Evolutionary conservation across 441 rosid species (phyloP), one percentile per base, ranked within the genome.

Genomic region (Jatropha podagrica): DNA sequence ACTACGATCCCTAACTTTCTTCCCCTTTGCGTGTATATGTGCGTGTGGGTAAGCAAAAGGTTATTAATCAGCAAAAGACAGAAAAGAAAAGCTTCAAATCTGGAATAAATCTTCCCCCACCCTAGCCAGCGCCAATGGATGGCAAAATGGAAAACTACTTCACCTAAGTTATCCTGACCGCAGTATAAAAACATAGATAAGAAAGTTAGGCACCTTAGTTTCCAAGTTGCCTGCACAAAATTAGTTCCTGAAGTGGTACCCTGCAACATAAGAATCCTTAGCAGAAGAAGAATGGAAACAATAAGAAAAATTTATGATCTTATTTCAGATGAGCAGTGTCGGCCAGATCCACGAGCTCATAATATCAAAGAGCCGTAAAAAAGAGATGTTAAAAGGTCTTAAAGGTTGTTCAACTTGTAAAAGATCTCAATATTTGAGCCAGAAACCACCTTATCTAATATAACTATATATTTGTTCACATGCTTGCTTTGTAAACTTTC

Each of bases 191-290:
- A 52, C 20, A 17, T 18, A 52, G 40, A 55, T 17, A 5, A 59
- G 6, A 38, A 67, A 79, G 67, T 66, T 40, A 73, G 80, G 71
- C 76, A 92, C 98, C 98, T 89, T 74, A 94, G 83, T 77, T 88
- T 88, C 97, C 97, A 94, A 12, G 83, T 82, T 13, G 95, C 97
- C 68, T 54, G 79, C 60, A 92, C 87, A 80, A 69, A 89, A 68
- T 81, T 82, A 71, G 83, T 81, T 78, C 80, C 74, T 7, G 86
- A 80, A 60, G 80, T 74, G 67, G 72, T 83, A 72, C 85, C 90
- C 98, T 94, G 96, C 83, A 65, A 18, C 48, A 64, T 12, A 78
- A 62, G 58, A 69, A 52, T n/a, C 44, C 18, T 38, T 0, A 15
- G 44, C 42, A 14, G 60, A 62, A 46, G 41, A 23, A 27, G 1